Evolutionary conservation across 129 eudicot species (phyloP), one percentile per base, ranked within the genome.

Genomic region (Sambucus nigra): DNA sequence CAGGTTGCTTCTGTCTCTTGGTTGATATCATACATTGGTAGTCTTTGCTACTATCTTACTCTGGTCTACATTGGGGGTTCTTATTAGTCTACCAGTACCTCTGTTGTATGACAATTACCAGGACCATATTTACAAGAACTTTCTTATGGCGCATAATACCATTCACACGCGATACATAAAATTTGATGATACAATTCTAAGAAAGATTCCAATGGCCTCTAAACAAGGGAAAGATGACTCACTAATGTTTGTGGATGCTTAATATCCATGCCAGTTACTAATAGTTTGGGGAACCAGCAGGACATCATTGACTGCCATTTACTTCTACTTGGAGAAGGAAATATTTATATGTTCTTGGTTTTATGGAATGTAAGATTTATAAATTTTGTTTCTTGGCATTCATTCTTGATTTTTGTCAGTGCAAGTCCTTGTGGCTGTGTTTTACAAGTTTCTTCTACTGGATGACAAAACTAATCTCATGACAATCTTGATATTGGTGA

Each of bases 1-100:
- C 74, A 91, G 98, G 86, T 91, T 67, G 81, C 78, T 11, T 47
- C 69, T n/a, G 41, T 69, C 61, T 76, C 82, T 59, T 91, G 81
- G 88, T 12, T 85, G 45, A 70, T 85, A 38, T 91, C 95, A 20
- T 79, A 35, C 45, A 46, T 91, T 59, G 98, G 98, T 49, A 77
- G 98, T 64, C 58, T 81, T n/a, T 79, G 77, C 64, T 72, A 70
- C 85, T 79, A 85, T 64, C 73, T 91, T 65, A 81, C 98, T 5
- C 61, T 91, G 66, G 29, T 85, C 44, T 91, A 91, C 60, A 69
- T 79, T 21, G 98, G 98, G 84, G 45, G 57, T 76, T 59, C 80
- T 91, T 74, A 59, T 91, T 40, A 56, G 94, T 71, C 63, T 85
- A 59, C 81, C 95, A 18, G 68, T 91, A 8, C 98, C 98, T 13